A percentile compares a stretch with the other conserved stretches of the same genome.
Evolutionary conservation across 179 eudicot genomes (phyloP).

Genomic region (Heliamphora pulchella): DNA sequence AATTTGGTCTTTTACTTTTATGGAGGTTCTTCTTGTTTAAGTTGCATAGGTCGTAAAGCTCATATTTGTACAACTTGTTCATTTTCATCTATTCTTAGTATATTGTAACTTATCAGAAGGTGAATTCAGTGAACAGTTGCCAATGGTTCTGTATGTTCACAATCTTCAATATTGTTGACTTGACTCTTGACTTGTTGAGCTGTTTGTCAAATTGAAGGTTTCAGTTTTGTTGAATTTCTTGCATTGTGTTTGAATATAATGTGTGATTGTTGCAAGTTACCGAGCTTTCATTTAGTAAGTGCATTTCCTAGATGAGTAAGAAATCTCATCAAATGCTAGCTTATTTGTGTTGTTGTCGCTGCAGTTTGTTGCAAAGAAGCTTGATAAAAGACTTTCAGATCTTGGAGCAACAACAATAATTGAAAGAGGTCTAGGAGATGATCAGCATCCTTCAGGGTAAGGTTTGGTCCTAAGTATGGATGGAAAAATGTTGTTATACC

Average conservation of each 20-base stretch:
- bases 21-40: too few species aligned
- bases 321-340: background rate
- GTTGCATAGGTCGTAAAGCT: background rate
- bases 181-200: background rate
- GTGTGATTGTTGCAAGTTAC: background rate
- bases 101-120: background rate
- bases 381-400: slow-evolving; percentile 77
- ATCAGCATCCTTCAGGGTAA: slow-evolving; percentile 99
- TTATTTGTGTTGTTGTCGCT: background rate
- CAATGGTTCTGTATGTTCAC: background rate
- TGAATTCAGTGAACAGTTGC: background rate
- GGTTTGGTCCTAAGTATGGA: slow-evolving; percentile 3
- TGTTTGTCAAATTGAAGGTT: background rate
- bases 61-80: background rate
- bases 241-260: background rate
- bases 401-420: slow-evolving; percentile 71
- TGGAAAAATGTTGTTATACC: background rate
- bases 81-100: background rate
- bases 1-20: too few species aligned
- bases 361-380: slow-evolving; percentile 97
- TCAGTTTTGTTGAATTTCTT: background rate
- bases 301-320: background rate
- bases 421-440: slow-evolving; percentile 95
- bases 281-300: background rate
- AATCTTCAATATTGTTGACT: background rate